Evolutionary conservation across 2,329 filamentous ascomycete species (phyloP).

Genomic region (Tolypocladium album): DNA sequence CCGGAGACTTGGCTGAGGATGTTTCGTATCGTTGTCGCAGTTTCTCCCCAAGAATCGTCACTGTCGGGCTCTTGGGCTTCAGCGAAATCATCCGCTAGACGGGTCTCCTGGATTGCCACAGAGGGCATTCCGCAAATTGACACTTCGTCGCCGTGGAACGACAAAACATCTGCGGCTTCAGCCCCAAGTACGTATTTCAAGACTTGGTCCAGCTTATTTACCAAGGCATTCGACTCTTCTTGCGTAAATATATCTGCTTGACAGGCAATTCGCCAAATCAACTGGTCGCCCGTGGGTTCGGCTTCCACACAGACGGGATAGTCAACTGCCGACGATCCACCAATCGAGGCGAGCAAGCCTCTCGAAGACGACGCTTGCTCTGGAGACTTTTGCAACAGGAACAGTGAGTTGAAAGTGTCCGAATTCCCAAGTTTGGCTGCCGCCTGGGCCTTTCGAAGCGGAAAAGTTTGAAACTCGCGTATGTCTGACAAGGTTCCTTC

Average conservation of each 20-base stretch:
- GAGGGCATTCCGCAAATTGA: constrained; percentile 55
- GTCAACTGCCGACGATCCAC: constrained; percentile 58
- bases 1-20: constrained; percentile 49
- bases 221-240: constrained; percentile 34
- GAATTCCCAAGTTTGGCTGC: constrained; percentile 20
- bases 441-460: constrained; percentile 58
- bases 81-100: neutral
- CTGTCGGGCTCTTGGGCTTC: neutral
- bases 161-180: constrained; percentile 39
- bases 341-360: constrained; percentile 50
- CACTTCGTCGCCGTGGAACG: constrained; percentile 37
- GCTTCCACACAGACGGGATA: constrained; percentile 78
- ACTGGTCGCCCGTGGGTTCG: constrained; percentile 42
- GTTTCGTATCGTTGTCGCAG: constrained; percentile 29
- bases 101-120: neutral
- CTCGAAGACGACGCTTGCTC: neutral
- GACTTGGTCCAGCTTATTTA: constrained; percentile 48
- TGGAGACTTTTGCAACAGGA: constrained; percentile 37
- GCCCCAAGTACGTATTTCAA: constrained; percentile 43
- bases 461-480: constrained; percentile 64
- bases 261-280: constrained; percentile 66
- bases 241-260: constrained; percentile 43
- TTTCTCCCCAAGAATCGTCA: constrained; percentile 19
- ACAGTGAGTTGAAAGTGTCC: constrained; percentile 43
- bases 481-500: constrained; percentile 59